Evolutionary conservation across 768 basidiomycete species (phyloP).

Genomic region (Porpolomopsis calyptriformis): DNA sequence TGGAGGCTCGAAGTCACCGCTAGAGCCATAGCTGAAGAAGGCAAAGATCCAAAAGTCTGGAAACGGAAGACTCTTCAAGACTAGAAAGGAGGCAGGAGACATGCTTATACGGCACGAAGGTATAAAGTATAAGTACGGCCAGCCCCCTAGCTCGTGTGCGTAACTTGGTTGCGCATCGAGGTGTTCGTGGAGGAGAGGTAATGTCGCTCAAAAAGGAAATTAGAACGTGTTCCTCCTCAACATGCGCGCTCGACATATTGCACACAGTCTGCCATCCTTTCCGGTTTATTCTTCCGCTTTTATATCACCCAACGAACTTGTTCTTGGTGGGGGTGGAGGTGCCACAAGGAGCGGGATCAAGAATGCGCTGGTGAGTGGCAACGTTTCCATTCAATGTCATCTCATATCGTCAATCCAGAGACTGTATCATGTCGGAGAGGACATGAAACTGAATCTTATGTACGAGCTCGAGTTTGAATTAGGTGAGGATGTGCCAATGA

Average conservation of each 20-base stretch:
- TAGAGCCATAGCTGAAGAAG: neutral
- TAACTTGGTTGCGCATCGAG: neutral
- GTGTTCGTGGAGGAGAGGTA: too few species aligned
- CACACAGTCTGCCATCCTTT: constrained; percentile 69
- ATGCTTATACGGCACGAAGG: neutral
- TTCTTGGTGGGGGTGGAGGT: constrained; percentile 88
- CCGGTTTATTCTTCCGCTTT: constrained; percentile 87
- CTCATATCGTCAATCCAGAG: constrained; percentile 33
- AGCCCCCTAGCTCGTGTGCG: neutral
- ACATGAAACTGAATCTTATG: constrained; percentile 42
- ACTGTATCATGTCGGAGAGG: constrained; percentile 50
- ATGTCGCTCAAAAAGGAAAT: too few species aligned
- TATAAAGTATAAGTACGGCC: neutral
- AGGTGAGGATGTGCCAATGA: constrained; percentile 96
- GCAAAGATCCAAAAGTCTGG: neutral
- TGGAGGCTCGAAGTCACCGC: constrained; percentile 30
- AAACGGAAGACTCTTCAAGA: neutral
- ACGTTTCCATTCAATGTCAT: neutral
- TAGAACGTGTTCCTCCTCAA: neutral
- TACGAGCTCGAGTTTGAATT: constrained; percentile 66
- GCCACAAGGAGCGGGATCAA: constrained; percentile 80
- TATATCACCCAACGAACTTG: constrained; percentile 53
- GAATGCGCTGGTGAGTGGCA: constrained; percentile 73
- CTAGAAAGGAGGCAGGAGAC: neutral
- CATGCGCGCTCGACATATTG: constrained; percentile 75